phyloP scores from a whole-genome alignment of 2,329 filamentous ascomycete species.

The Monosporascus sp. region DNA sequence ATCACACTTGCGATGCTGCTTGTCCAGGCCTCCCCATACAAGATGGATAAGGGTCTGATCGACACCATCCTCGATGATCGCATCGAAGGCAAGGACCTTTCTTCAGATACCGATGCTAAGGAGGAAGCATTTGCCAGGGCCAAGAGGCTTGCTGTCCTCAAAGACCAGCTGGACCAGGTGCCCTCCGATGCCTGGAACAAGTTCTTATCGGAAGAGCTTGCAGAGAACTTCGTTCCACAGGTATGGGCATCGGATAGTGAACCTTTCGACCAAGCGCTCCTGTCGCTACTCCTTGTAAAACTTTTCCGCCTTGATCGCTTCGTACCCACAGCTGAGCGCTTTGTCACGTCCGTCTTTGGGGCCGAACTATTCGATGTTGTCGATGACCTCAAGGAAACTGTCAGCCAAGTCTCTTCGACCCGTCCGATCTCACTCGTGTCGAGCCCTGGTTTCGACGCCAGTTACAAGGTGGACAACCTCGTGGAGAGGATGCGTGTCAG shows the following conservation, averaged over 20 bases:
- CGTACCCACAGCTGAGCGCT: slow-evolving; percentile 86
- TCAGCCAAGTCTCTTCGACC: slow-evolving; percentile 75
- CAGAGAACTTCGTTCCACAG: slow-evolving; percentile 75
- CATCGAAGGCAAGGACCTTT: slow-evolving; percentile 73
- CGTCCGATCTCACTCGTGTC: slow-evolving; percentile 89
- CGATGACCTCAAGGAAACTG: slow-evolving; percentile 80
- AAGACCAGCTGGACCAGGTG: slow-evolving; percentile 61
- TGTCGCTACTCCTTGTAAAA: slow-evolving; percentile 86
- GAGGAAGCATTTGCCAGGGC: slow-evolving; percentile 66
- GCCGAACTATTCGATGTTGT: slow-evolving; percentile 74
- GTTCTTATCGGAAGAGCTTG: slow-evolving; percentile 81
- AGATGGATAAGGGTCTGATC: slow-evolving; percentile 86
- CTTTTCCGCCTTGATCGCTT: slow-evolving; percentile 94
- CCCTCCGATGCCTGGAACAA: slow-evolving; percentile 65
- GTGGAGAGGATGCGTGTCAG: slow-evolving; percentile 77
- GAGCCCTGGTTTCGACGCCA: slow-evolving; percentile 94
- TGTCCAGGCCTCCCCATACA: slow-evolving; percentile 90
- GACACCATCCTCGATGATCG: slow-evolving; percentile 79
- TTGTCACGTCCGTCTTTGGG: slow-evolving; percentile 82
- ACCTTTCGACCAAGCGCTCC: slow-evolving; percentile 68
- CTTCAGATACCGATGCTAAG: slow-evolving; percentile 57
- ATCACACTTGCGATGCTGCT: slow-evolving; percentile 93
- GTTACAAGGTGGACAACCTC: slow-evolving; percentile 95
- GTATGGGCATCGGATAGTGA: slow-evolving; percentile 64
- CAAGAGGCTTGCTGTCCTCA: slow-evolving; percentile 66